Conservation (phyloP, 257 asterid genomes). For the Sherardia arvensis region DNA sequence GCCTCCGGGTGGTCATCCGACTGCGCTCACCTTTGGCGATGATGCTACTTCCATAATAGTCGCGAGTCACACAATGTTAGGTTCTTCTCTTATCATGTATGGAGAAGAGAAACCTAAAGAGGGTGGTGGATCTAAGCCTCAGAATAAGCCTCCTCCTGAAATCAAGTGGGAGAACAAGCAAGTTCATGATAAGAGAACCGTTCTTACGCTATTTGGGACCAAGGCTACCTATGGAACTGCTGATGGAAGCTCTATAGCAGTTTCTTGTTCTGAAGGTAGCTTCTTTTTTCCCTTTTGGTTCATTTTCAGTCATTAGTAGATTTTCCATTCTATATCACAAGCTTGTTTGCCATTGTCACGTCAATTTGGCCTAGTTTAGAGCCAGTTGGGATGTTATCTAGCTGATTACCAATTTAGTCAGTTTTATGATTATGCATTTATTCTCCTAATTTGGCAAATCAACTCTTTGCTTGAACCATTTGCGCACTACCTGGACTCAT, state of each 20-base stretch:
- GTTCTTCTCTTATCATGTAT: constrained; percentile 84
- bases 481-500: background rate
- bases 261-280: constrained; percentile 94
- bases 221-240: constrained; percentile 86
- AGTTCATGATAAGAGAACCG: constrained; percentile 69
- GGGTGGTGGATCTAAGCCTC: constrained; percentile 52
- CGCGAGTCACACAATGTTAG: constrained; percentile 63
- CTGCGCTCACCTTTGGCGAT: constrained; percentile 66
- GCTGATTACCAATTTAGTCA: too few species aligned
- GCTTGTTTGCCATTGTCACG: background rate
- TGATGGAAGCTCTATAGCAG: constrained; percentile 72
- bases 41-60: constrained; percentile 74
- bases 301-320: constrained; percentile 8
- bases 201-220: constrained; percentile 66
- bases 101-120: constrained; percentile 70
- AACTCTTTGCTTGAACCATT: too few species aligned
- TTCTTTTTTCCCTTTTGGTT: background rate
- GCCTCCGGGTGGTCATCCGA: constrained; percentile 87
- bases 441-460: too few species aligned
- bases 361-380: background rate
- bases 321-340: background rate
- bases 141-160: constrained; percentile 81
- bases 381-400: background rate
- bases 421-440: too few species aligned
- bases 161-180: constrained; percentile 83